A percentile compares a stretch with the other conserved stretches of the same genome.
Conservation (phyloP, 371 early-diverging fungal species). For the Mortierella polycephala region DNA sequence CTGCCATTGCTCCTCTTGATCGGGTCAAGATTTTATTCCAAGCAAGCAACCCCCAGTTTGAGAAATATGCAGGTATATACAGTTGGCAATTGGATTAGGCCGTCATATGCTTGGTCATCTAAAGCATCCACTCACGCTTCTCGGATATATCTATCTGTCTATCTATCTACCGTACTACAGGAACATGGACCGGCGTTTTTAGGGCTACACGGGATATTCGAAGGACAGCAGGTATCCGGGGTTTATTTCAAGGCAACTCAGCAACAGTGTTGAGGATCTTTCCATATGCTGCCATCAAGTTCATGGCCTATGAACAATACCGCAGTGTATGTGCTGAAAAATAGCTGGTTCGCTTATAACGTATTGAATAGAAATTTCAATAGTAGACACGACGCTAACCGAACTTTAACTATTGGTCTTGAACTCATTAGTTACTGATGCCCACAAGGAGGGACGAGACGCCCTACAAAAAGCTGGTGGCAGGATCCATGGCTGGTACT, state of each 20-base stretch:
- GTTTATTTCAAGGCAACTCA: slow-evolving; percentile 95
- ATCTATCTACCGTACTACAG: slow-evolving; percentile 48
- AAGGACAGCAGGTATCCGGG: slow-evolving; percentile 73
- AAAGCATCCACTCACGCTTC: too few species aligned
- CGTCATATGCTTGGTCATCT: background rate
- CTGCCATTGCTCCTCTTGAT: slow-evolving; percentile 93
- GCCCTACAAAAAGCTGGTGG: slow-evolving; percentile 66
- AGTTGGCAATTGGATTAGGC: background rate
- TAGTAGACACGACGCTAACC: background rate
- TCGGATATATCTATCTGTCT: background rate
- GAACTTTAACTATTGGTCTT: slow-evolving; percentile 2
- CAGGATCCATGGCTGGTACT: slow-evolving; percentile 85
- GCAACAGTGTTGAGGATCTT: slow-evolving; percentile 93
- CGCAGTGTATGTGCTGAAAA: slow-evolving; percentile 74
- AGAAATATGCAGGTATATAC: slow-evolving; percentile 80
- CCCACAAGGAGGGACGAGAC: slow-evolving; percentile 71
- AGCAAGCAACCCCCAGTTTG: slow-evolving; percentile 87
- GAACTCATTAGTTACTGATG: slow-evolving; percentile 65
- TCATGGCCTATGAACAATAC: slow-evolving; percentile 92
- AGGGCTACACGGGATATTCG: slow-evolving; percentile 83
- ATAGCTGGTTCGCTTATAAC: too few species aligned
- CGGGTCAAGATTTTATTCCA: slow-evolving; percentile 98
- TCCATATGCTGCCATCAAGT: slow-evolving; percentile 97
- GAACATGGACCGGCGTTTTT: slow-evolving; percentile 85
- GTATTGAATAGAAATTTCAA: background rate